Conservation (phyloP, 176 grass and related monocot genomes). For the Rhynchospora breviuscula region DNA sequence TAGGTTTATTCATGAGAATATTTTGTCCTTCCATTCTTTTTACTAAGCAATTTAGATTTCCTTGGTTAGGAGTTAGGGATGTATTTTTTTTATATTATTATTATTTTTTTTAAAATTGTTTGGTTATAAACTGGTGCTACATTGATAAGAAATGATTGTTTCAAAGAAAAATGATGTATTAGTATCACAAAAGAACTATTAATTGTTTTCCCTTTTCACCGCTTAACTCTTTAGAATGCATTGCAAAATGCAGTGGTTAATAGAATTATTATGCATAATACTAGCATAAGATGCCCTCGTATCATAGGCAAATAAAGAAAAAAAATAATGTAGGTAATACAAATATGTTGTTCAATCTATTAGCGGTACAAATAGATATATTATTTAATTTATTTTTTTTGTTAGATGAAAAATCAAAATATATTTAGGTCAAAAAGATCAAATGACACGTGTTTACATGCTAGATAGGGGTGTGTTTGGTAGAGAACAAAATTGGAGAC, state of each 20-base stretch:
- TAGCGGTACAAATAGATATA: no score
- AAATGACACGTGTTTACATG: no score
- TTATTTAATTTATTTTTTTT: no score
- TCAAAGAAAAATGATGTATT: neutral
- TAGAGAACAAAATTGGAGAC: no score
- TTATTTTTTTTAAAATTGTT: neutral
- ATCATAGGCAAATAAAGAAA: no score
- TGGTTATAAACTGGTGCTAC: neutral
- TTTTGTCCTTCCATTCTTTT: neutral
- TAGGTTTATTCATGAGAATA: neutral
- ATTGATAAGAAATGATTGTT: slow-evolving; percentile 1
- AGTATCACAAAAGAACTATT: neutral
- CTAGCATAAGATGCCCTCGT: no score
- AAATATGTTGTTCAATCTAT: no score
- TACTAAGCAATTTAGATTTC: neutral
- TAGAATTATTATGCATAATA: no score
- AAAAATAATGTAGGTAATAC: no score
- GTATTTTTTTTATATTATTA: neutral
- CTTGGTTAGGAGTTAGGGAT: slow-evolving; percentile 4
- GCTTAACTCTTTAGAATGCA: neutral
- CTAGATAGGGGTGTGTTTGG: no score
- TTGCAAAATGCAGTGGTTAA: neutral
- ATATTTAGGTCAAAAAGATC: no score
- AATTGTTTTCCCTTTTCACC: neutral
- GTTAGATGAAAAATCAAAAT: no score